phyloP scores from a whole-genome alignment of 2,329 filamentous ascomycete genomes.

The Pseudocercospora macadamiae region DNA sequence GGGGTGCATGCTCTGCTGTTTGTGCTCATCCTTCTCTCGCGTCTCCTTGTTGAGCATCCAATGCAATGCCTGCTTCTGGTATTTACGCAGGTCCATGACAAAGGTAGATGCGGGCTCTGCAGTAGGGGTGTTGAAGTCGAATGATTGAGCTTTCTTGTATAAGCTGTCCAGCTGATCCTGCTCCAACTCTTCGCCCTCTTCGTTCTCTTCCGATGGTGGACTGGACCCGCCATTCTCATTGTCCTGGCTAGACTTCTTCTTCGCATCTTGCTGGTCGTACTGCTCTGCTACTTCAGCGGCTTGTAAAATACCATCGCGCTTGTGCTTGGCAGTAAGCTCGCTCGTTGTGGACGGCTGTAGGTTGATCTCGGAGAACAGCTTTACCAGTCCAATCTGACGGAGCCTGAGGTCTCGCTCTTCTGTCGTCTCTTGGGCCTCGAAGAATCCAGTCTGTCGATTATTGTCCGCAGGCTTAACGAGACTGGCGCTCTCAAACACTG shows the following conservation, averaged over 20 bases:
- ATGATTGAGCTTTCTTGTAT: slow-evolving; percentile 94
- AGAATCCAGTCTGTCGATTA: slow-evolving; percentile 73
- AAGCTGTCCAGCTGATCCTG: slow-evolving; percentile 92
- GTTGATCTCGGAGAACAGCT: slow-evolving; percentile 85
- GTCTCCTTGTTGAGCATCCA: slow-evolving; percentile 98
- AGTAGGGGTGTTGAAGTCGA: slow-evolving; percentile 90
- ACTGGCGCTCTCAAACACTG: slow-evolving; percentile 69
- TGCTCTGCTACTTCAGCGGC: slow-evolving; percentile 89
- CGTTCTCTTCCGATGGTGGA: slow-evolving; percentile 63
- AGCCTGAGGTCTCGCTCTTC: slow-evolving; percentile 84
- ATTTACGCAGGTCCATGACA: slow-evolving; percentile 79
- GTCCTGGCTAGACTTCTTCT: slow-evolving; percentile 41
- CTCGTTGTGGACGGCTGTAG: slow-evolving; percentile 76
- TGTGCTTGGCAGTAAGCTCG: slow-evolving; percentile 72
- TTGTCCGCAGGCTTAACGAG: slow-evolving; percentile 66
- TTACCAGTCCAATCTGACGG: slow-evolving; percentile 84
- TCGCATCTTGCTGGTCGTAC: slow-evolving; percentile 61
- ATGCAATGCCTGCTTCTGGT: slow-evolving; percentile 91
- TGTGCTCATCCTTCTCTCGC: slow-evolving; percentile 67
- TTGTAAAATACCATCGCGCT: slow-evolving; percentile 79
- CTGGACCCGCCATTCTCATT: slow-evolving; percentile 54
- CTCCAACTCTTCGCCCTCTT: slow-evolving; percentile 89
- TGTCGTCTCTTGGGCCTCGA: slow-evolving; percentile 80
- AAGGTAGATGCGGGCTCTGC: slow-evolving; percentile 83
- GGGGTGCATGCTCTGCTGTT: slow-evolving; percentile 87